These are phyloP conservation scores for Pycnococcus provasolii DNA, from an alignment of 139 green algal species.

Conservation along the genomic window DNA sequence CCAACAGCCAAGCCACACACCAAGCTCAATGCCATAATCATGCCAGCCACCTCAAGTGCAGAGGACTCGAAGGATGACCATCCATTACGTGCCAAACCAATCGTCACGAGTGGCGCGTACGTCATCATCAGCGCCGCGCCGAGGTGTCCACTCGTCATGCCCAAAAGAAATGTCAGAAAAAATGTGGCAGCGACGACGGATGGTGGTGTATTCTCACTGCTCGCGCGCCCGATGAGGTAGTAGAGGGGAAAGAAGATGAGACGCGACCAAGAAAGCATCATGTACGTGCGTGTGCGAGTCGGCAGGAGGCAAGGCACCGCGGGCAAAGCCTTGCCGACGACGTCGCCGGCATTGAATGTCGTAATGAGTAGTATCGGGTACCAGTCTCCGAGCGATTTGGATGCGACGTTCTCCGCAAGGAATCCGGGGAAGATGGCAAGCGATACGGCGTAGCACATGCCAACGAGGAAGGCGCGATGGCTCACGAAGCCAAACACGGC, in stretches of 20 bases:
- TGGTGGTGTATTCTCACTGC: not conserved
- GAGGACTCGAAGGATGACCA: not conserved
- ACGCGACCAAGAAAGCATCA: constrained; percentile 9
- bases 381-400: constrained; percentile 53
- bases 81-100: constrained; percentile 5
- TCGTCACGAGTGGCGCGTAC: not conserved
- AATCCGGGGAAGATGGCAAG: constrained; percentile 84
- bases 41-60: constrained; percentile 37
- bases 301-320: not conserved
- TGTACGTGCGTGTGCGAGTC: not conserved
- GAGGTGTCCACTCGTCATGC: constrained; percentile 48
- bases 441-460: constrained; percentile 38
- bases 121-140: constrained; percentile 10
- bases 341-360: constrained; percentile 60
- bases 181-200: constrained; percentile 17
- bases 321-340: constrained; percentile 49
- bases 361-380: constrained; percentile 71
- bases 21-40: constrained; percentile 65
- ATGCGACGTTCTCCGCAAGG: constrained; percentile 68
- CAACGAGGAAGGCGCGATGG: not conserved
- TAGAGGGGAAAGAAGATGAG: constrained; percentile 49
- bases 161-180: constrained; percentile 35
- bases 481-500: not conserved
- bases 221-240: constrained; percentile 13
- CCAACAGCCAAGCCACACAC: constrained; percentile 37